These are phyloP conservation scores for Artemisia tridentata DNA, from an alignment of 129 eudicot genomes.

Conservation along the genomic window DNA sequence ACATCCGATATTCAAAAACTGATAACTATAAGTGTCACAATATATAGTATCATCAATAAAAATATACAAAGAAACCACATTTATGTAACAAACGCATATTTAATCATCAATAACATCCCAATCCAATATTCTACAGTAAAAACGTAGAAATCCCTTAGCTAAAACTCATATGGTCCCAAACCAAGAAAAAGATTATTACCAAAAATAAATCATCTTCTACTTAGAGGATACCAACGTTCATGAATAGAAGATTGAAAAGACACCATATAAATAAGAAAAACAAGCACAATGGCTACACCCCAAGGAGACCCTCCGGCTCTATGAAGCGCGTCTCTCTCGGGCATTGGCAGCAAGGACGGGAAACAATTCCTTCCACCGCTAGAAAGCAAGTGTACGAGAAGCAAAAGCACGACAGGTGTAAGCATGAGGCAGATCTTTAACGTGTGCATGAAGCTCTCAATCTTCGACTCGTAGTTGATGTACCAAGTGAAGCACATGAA, in stretches of 20 bases:
- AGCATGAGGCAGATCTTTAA: slow-evolving; percentile 49
- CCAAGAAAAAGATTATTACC: not conserved
- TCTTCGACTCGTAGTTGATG: slow-evolving; percentile 58
- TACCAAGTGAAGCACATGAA: slow-evolving; percentile 65
- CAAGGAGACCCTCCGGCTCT: slow-evolving; percentile 70
- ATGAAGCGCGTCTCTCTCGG: slow-evolving; percentile 59
- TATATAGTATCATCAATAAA: too few species aligned
- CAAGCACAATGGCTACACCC: slow-evolving; percentile 60
- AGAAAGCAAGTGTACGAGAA: slow-evolving; percentile 60
- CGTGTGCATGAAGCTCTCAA: slow-evolving; percentile 42
- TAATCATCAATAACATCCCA: too few species aligned
- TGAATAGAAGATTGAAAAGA: slow-evolving; percentile 45
- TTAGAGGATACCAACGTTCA: slow-evolving; percentile 68
- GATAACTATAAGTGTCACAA: too few species aligned
- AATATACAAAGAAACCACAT: too few species aligned
- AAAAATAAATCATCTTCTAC: slow-evolving; percentile 30
- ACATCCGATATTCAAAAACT: too few species aligned
- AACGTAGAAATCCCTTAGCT: too few species aligned
- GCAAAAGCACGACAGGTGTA: slow-evolving; percentile 52
- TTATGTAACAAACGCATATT: too few species aligned
- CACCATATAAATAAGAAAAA: slow-evolving; percentile 57
- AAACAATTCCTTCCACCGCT: slow-evolving; percentile 32
- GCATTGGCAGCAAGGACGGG: slow-evolving; percentile 38
- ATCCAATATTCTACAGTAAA: too few species aligned
- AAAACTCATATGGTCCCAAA: too few species aligned